Evolutionary conservation across 805 yeast genomes (phyloP), one percentile per base, ranked within the genome.

Genomic region (Zygosaccharomyces gambellarensis): DNA sequence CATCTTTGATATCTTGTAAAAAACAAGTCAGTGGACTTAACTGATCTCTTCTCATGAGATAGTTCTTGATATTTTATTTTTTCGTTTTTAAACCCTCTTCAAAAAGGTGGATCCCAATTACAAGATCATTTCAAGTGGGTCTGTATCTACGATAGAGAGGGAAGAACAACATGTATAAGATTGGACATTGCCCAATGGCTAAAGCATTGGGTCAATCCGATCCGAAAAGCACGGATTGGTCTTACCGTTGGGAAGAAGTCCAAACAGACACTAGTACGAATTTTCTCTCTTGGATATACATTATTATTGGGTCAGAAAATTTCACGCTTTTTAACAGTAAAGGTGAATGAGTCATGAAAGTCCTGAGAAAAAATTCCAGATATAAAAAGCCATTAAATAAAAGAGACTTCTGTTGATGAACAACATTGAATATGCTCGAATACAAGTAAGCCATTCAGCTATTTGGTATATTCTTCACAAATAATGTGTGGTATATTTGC

Each of bases 401-500:
- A 25, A 25, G 9, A 25, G 9, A 2, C 28, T 25, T 25, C 28
- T 6, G 1, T 8, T 25, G 2, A 8, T 6, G 28, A 25, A 25
- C 6, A 25, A 25, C 42, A 21, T 12, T 30, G 42, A 19, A 39
- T 10, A n/a, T 23, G 29, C 10, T n/a, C 5, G 8, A 21, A 11
- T 12, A 25, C 14, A 8, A 22, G 12, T 21, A 21, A 14, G 14
- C 42, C 1, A 3, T 11, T 8, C 9, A 22, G 12, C 14, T 23
- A 4, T 12, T 14, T 14, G 14, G 6, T 7, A 30, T 11, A 31
- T 10, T 39, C 39, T 19, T 40, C 45, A 22, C 10, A 31, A 31
- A 14, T 29, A 28, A 94, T 94, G 99, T 94, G 99, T 84, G 99
- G 99, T 74, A 94, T 94, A 64, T 94, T 88, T 67, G 97, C 97